Evolutionary conservation across 139 green algal species (phyloP).

Genomic region (Axilococcus clingmanii): DNA sequence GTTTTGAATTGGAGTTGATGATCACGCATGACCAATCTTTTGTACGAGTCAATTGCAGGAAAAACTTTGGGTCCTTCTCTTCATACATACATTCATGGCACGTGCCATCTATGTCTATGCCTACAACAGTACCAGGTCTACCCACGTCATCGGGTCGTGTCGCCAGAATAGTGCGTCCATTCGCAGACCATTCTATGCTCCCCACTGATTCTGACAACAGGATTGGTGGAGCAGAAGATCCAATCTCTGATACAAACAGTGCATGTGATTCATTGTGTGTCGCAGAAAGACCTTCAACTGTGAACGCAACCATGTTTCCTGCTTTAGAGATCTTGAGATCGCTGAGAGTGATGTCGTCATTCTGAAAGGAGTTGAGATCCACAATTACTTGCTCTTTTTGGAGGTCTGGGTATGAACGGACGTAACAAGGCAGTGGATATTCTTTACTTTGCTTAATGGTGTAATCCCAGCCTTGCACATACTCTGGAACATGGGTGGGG

Average conservation of each 20-base stretch:
- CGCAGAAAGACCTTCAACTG: too few species aligned
- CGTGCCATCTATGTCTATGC: background rate
- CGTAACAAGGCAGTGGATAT: too few species aligned
- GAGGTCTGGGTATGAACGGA: too few species aligned
- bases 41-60: slow-evolving; percentile 42
- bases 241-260: too few species aligned
- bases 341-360: slow-evolving; percentile 8
- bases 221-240: too few species aligned
- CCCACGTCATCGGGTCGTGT: slow-evolving; percentile 20
- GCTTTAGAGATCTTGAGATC: slow-evolving; percentile 22
- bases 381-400: slow-evolving; percentile 14
- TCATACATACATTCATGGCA: slow-evolving; percentile 17
- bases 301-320: slow-evolving; percentile 12
- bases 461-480: too few species aligned
- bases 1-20: slow-evolving; percentile 51
- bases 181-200: slow-evolving; percentile 23
- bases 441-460: too few species aligned
- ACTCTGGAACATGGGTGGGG: too few species aligned
- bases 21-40: slow-evolving; percentile 49
- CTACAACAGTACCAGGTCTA: slow-evolving; percentile 10
- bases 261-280: too few species aligned
- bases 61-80: slow-evolving; percentile 38
- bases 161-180: slow-evolving; percentile 16
- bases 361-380: slow-evolving; percentile 14
- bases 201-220: slow-evolving; percentile 1